Evolutionary conservation across 495 filamentous ascomycete species (phyloP), one percentile per base, ranked within the genome.

Genomic region (Mycothermus thermophilus): DNA sequence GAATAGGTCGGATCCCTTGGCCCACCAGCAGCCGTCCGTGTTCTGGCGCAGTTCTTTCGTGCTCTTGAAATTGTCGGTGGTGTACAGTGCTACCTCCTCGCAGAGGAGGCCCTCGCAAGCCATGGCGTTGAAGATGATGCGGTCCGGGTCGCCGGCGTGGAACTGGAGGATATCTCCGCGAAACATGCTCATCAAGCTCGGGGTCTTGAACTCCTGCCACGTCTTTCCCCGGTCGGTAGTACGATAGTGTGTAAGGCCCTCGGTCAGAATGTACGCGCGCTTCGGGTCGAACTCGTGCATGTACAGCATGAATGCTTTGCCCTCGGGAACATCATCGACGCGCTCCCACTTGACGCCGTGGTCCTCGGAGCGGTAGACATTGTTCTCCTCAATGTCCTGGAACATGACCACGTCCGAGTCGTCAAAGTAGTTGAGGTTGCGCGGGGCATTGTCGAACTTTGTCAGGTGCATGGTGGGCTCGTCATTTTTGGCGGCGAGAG

Each of bases 21-120:
- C 90, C 77, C 84, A 97, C 40, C 76, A 69, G 55, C 90, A 97
- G 34, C 75, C 72, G 22, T 70, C 62, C 2, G 79, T 79, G 28
- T 70, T 63, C 19, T 68, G 63, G 18, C 74, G 67, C 40, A 96
- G 63, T 12, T 62, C 44, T 35, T 79, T 66, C 20, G 72, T 66
- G 6, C 65, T 70, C 27, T 77, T 56, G 59, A 97, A 97, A 32
- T 80, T 81, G 54, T 97, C 74, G 11, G 63, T 75, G 2, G 90
- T 96, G 48, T 94, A 95, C 52, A 69, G 77, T 14, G 77, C 64
- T 25, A 66, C 44, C 43, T 74, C 71, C 23, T 66, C 57, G 47
- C 69, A 74, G 46, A 62, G 57, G 22, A 69, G 55, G 37, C 61
- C 66, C 6, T 64, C 51, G 47, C 87, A 93, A 33, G 74, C 63